Evolutionary conservation across 1,284 basidiomycete species (phyloP).

Genomic region (Laetiporus sulphureus): DNA sequence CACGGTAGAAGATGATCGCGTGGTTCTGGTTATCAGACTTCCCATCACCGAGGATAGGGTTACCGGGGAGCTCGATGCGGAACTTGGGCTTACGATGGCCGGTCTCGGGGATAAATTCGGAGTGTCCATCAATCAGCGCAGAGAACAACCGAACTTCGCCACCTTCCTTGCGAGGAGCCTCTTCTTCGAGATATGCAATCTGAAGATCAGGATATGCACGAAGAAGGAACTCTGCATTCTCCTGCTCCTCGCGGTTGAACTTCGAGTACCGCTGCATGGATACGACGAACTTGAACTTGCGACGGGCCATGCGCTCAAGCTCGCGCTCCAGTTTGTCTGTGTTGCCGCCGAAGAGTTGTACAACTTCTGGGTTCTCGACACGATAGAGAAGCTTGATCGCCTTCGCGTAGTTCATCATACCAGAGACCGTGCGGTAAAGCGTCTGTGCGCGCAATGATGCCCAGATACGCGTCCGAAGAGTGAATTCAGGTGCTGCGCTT

Average conservation of each 20-base stretch:
- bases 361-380: constrained; percentile 98
- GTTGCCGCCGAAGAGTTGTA: constrained; percentile 95
- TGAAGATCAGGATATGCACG: constrained; percentile 99
- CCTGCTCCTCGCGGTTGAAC: constrained; percentile 99
- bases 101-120: constrained; percentile 87
- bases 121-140: constrained; percentile 95
- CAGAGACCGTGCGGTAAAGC: constrained; percentile 96
- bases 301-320: constrained; percentile 93
- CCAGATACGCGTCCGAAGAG: constrained; percentile 98
- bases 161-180: constrained; percentile 89
- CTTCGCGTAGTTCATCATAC: constrained; percentile 99
- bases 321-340: constrained; percentile 97
- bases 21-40: constrained; percentile 99
- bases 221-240: constrained; percentile 97
- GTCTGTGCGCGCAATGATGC: constrained; percentile 97
- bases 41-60: constrained; percentile 98
- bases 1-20: constrained; percentile 98
- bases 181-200: constrained; percentile 98
- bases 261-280: constrained; percentile 99
- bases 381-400: constrained; percentile 99
- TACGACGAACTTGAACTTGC: constrained; percentile 99
- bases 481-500: constrained; percentile 97
- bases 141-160: constrained; percentile 96
- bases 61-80: constrained; percentile 96
- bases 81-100: constrained; percentile 94